Conservation (phyloP, 2,329 filamentous ascomycete genomes). For the Rhexocercosporidium sp. region DNA sequence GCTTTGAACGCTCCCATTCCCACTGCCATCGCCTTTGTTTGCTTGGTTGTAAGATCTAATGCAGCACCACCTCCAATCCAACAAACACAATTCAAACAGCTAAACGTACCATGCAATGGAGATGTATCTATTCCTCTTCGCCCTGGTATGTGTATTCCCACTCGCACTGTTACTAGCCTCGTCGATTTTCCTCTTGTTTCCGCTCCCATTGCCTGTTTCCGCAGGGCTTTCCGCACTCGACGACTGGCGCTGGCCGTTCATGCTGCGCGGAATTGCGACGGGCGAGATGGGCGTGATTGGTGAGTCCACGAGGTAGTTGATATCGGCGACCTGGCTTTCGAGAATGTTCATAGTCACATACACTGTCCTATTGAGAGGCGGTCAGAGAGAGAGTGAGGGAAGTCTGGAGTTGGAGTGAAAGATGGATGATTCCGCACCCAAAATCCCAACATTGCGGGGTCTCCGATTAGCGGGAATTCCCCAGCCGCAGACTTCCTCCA, state of each 20-base stretch:
- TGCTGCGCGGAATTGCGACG: slow-evolving; percentile 25
- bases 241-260: slow-evolving; percentile 36
- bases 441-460: slow-evolving; percentile 20
- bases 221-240: slow-evolving; percentile 42
- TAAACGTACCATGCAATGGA: slow-evolving; percentile 43
- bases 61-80: background rate
- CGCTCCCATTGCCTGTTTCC: slow-evolving; percentile 35
- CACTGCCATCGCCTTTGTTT: background rate
- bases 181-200: slow-evolving; percentile 42
- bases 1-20: slow-evolving; percentile 2
- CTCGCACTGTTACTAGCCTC: slow-evolving; percentile 26
- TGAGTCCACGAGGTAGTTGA: slow-evolving; percentile 41
- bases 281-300: slow-evolving; percentile 34
- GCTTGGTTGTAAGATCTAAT: background rate
- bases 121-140: slow-evolving; percentile 45
- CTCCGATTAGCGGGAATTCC: slow-evolving; percentile 12
- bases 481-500: background rate
- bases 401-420: too few relatives aligned
- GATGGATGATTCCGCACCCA: background rate
- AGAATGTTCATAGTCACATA: slow-evolving; percentile 44
- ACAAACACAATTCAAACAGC: background rate
- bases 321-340: slow-evolving; percentile 41
- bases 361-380: background rate
- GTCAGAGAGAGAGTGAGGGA: background rate
- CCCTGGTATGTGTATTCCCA: slow-evolving; percentile 38